Percentiles rank a stretch among this genome's conserved stretches.
Conservation (phyloP, 805 yeast species). For the Candida vartiovaarae region DNA sequence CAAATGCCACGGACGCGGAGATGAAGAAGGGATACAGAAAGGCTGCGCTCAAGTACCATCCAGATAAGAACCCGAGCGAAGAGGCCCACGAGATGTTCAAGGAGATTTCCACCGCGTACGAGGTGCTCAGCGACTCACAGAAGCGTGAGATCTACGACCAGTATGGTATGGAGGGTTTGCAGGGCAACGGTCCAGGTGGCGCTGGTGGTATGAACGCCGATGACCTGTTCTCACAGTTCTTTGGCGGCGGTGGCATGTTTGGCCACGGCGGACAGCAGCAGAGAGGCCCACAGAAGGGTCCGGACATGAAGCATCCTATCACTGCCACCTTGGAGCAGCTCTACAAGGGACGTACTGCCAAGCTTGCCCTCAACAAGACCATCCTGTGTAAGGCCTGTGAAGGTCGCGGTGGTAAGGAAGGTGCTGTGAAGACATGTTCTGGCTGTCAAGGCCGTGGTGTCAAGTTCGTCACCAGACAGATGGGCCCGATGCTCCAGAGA, state of each 20-base stretch:
- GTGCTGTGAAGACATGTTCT: constrained; percentile 79
- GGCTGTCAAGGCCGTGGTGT: constrained; percentile 90
- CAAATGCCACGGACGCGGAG: constrained; percentile 61
- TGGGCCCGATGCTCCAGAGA: constrained; percentile 99
- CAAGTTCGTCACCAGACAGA: constrained; percentile 88
- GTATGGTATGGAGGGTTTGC: constrained; percentile 89
- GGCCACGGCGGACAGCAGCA: constrained; percentile 56
- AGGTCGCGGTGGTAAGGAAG: constrained; percentile 95
- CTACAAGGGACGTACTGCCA: constrained; percentile 89
- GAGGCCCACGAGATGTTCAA: constrained; percentile 96
- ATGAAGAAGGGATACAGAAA: constrained; percentile 79
- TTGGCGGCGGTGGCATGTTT: constrained; percentile 61
- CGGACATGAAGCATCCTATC: constrained; percentile 86
- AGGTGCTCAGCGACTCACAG: constrained; percentile 77
- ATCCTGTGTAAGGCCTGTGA: constrained; percentile 82
- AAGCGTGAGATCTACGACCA: constrained; percentile 86
- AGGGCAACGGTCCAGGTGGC: constrained; percentile 72
- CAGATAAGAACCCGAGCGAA: constrained; percentile 75
- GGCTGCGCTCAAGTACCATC: constrained; percentile 74
- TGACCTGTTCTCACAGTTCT: constrained; percentile 74
- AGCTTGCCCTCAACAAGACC: constrained; percentile 90
- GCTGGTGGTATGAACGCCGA: constrained; percentile 62
- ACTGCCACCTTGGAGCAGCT: constrained; percentile 85
- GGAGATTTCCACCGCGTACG: constrained; percentile 83
- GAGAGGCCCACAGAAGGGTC: constrained; percentile 82